A percentile compares a stretch with the other conserved stretches of the same genome.
These are phyloP conservation scores for Helianthus annuus DNA, from an alignment of 129 eudicot species.

Conservation along the genomic window HanXRQr2.0-SUNRISE NC_035448.2:11276769-11277268, in stretches of 20 bases:
- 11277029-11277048: no score
- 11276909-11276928: constrained; percentile 1
- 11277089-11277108: constrained; percentile 8
- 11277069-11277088: constrained; percentile 14
- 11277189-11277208: constrained; percentile 34
- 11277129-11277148: constrained; percentile 33
- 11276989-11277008: not conserved
- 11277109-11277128: constrained; percentile 7
- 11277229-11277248: constrained; percentile 36
- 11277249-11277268: constrained; percentile 29
- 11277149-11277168: constrained; percentile 36
- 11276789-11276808: constrained; percentile 15
- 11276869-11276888: constrained; percentile 18
- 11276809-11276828: constrained; percentile 12
- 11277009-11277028: not conserved
- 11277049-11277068: no score
- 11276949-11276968: not conserved
- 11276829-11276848: not conserved
- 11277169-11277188: constrained; percentile 28
- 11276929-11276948: not conserved
- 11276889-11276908: not conserved
- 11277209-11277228: constrained; percentile 39
- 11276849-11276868: constrained; percentile 10
- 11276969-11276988: not conserved
- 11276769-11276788: not conserved